Evolutionary conservation across 768 basidiomycete genomes (phyloP).

Genomic region (Kwoniella newhampshirensis): DNA sequence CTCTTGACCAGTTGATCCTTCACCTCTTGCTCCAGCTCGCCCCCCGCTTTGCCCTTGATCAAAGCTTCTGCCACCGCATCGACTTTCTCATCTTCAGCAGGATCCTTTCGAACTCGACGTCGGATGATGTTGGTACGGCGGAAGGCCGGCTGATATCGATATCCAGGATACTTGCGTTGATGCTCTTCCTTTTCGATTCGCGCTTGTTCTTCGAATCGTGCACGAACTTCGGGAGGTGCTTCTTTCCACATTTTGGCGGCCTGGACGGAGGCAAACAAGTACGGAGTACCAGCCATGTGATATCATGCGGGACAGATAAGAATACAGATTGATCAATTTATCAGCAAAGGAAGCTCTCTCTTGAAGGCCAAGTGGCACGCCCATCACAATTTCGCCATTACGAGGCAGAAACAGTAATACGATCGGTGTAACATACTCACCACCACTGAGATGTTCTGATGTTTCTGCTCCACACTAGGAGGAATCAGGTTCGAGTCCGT

Average conservation of each 20-base stretch:
- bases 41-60: constrained; percentile 50
- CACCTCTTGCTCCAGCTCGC: constrained; percentile 48
- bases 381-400: background rate
- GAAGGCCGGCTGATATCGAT: constrained; percentile 52
- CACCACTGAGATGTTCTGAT: constrained; percentile 54
- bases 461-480: constrained; percentile 51
- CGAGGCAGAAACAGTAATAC: background rate
- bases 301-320: background rate
- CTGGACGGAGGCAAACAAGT: no score
- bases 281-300: background rate
- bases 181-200: constrained; percentile 53
- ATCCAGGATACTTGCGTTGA: constrained; percentile 52
- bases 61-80: constrained; percentile 52
- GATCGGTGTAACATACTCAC: constrained; percentile 39
- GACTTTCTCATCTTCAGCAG: constrained; percentile 52
- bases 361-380: no score
- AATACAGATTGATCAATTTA: no score
- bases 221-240: constrained; percentile 48
- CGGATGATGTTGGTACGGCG: constrained; percentile 51
- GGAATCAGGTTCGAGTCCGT: constrained; percentile 53
- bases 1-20: constrained; percentile 40
- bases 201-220: constrained; percentile 50
- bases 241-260: constrained; percentile 54
- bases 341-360: no score
- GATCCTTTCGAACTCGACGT: constrained; percentile 51